Base-by-base conservation (phyloP, 1,139 yeast genomes). In the Taphrina communis region DNA sequence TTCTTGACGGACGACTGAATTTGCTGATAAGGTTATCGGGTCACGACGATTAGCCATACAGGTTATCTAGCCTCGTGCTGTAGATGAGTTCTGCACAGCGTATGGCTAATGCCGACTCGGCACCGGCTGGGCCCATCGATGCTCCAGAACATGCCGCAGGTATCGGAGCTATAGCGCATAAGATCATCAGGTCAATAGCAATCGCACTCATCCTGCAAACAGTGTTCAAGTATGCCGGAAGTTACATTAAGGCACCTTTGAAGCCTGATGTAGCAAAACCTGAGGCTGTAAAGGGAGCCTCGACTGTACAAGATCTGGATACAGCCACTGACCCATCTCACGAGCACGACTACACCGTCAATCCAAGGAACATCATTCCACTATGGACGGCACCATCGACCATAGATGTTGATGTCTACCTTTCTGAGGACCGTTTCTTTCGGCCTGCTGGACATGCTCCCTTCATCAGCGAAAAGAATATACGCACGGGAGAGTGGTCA, bases 301-400 rank as follows among this genome's bases (percentile, higher is more conserved):
- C 56, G 65, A 14, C 42, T 63, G 58, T 71, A 21, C 55, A 70
- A 51, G 53, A 50, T 19, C 35, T 46, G 21, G 58, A 56, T 21
- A 17, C 17, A 52, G 67, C 68, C 25, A 58, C 60, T 25, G 53
- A 63, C 21, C 66, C 60, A 8, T 31, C 48, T 8, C 56, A 25
- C 14, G 66, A 48, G 53, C 72, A 35, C 41, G 46, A 61, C 50
- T 60, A 66, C 57, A 19, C 31, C 65, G 25, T 14, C 42, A 31
- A 42, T 46, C 68, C 68, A 4, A 52, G 63, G 41, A 57, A 42
- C 36, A 50, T 58, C 21, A 65, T 19, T n/a, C 63, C 68, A n/a
- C 35, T 56, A 19, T 65, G 58, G 68, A 21, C 46, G n/a, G 21
- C 68, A 17, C 68, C 68, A 17, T 51, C 51, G 14, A 48, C 42